Conservation (phyloP, 352 stramenopile genomes). For the Pythium rhizo-oryzae region DNA sequence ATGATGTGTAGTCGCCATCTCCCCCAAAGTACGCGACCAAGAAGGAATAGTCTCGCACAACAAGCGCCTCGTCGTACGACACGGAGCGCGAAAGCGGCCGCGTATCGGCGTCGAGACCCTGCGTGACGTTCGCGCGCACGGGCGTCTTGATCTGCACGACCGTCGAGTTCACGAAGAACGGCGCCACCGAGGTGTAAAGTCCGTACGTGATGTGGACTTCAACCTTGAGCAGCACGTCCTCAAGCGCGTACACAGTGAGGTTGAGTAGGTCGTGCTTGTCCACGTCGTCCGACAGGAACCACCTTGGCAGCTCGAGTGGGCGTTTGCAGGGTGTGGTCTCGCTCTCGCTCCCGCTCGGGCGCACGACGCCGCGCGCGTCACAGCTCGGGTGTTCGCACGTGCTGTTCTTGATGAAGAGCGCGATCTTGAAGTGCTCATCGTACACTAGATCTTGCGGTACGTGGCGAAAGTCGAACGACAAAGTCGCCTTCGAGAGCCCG, state of each 20-base stretch:
- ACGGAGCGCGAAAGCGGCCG: conserved; percentile 80
- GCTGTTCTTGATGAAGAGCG: conserved; percentile 95
- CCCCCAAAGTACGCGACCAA: conserved; percentile 76
- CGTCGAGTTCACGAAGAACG: conserved; percentile 94
- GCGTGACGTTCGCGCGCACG: conserved; percentile 68
- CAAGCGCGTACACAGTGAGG: conserved; percentile 93
- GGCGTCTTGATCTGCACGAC: conserved; percentile 82
- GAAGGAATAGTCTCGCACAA: conserved; percentile 92
- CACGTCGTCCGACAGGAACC: conserved; percentile 90
- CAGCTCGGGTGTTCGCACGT: conserved; percentile 91
- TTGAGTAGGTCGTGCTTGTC: conserved; percentile 95
- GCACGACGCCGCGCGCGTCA: conserved; percentile 53
- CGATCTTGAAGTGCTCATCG: conserved; percentile 95
- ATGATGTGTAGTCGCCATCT: conserved; percentile 65
- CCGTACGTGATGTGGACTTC: conserved; percentile 97
- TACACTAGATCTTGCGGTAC: conserved; percentile 92
- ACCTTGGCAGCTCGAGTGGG: conserved; percentile 88
- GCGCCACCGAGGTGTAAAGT: conserved; percentile 79
- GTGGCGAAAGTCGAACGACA: conserved; percentile 96
- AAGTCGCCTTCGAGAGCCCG: conserved; percentile 90
- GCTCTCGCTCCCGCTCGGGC: conserved; percentile 57
- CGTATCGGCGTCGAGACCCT: conserved; percentile 64
- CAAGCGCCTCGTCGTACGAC: conserved; percentile 80
- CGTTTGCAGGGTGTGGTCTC: conserved; percentile 93
- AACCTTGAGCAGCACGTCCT: conserved; percentile 95